Conservation (phyloP, 2,329 filamentous ascomycete species). For the Pseudogymnoascus sp. region DNA sequence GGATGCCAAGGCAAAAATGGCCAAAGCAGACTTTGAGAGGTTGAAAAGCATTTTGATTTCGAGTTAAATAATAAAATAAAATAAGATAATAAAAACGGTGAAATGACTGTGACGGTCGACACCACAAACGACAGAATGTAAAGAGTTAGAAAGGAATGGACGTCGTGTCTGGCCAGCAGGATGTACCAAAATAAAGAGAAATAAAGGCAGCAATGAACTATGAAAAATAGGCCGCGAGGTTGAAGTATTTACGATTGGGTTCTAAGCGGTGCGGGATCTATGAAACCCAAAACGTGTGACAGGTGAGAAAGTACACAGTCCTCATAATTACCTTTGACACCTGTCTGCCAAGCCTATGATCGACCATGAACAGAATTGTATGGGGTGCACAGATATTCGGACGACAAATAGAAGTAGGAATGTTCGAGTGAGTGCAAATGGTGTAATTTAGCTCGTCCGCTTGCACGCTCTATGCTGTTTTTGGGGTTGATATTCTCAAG, state of each 20-base stretch:
- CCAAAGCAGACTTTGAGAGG: background rate
- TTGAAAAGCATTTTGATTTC: background rate
- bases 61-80: background rate
- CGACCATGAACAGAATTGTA: background rate
- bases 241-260: slow-evolving; percentile 2
- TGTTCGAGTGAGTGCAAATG: background rate
- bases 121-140: background rate
- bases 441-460: background rate
- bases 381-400: background rate
- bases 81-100: background rate
- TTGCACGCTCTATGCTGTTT: background rate
- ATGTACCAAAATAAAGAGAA: background rate
- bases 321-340: slow-evolving; percentile 3
- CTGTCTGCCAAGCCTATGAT: background rate
- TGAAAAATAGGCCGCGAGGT: background rate
- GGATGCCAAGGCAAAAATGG: background rate
- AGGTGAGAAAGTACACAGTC: background rate
- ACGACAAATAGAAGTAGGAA: background rate
- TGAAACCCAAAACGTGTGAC: slow-evolving; percentile 3
- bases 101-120: background rate
- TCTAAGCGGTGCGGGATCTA: background rate
- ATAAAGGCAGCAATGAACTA: background rate
- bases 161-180: slow-evolving; percentile 5
- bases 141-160: background rate
- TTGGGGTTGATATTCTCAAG: background rate